Evolutionary conservation across 306 rosid species (phyloP).

Genomic region (Acacia melanoxylon): DNA sequence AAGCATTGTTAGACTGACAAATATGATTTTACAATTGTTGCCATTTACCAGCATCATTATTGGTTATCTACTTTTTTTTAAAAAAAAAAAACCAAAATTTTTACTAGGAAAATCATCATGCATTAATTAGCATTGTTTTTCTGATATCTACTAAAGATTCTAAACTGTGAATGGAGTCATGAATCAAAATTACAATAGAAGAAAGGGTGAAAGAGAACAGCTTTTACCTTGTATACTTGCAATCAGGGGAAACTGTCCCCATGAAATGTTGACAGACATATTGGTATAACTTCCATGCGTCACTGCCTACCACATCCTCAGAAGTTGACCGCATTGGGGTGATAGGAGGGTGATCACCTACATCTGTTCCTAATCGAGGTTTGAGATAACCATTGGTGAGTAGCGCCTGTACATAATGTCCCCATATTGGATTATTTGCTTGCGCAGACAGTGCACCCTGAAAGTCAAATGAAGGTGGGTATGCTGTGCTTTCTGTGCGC

Average conservation of each 20-base stretch:
- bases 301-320: constrained; percentile 79
- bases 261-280: constrained; percentile 90
- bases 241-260: constrained; percentile 89
- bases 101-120: not conserved
- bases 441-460: constrained; percentile 69
- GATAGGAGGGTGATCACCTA: constrained; percentile 95
- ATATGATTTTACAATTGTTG: not conserved
- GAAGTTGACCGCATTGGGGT: constrained; percentile 86
- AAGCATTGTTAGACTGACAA: not conserved
- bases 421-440: constrained; percentile 72
- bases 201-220: constrained; percentile 10
- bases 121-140: not conserved
- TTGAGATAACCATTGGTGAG: constrained; percentile 67
- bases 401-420: constrained; percentile 63
- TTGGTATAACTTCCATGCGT: constrained; percentile 92
- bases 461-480: constrained; percentile 94
- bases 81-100: not conserved
- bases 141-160: not conserved
- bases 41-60: not conserved
- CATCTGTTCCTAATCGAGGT: constrained; percentile 85
- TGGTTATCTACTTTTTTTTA: not conserved
- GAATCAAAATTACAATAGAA: constrained; percentile 26
- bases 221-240: constrained; percentile 80
- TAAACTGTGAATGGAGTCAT: constrained; percentile 11
- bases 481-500: constrained; percentile 94